Evolutionary conservation across 768 basidiomycete genomes (phyloP).

Genomic region (Boletus edulis): DNA sequence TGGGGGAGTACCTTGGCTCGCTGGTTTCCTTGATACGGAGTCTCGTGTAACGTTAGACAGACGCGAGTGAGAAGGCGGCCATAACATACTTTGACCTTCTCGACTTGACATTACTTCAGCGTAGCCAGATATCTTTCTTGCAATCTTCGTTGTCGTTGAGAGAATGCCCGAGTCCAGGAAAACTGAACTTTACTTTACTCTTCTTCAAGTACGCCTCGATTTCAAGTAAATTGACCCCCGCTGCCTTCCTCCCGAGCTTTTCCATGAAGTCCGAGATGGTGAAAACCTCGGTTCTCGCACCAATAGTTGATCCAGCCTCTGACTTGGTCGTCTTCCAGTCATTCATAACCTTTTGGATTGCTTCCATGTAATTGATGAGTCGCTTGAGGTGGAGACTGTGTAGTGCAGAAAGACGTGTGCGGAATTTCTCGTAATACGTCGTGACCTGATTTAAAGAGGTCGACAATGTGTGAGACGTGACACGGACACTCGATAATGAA

Average conservation of each 20-base stretch:
- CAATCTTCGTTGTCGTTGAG: conserved; percentile 42
- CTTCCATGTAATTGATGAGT: conserved; percentile 68
- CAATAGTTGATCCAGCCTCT: conserved; percentile 8
- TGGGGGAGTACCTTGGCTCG: conserved; percentile 58
- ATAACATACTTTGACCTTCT: conserved; percentile 29
- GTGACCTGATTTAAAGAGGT: conserved; percentile 73
- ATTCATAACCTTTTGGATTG: conserved; percentile 56
- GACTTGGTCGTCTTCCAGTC: conserved; percentile 44
- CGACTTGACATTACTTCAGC: conserved; percentile 57
- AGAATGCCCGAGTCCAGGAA: neutral
- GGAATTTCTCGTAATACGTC: conserved; percentile 75
- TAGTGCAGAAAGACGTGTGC: conserved; percentile 63
- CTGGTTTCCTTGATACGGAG: neutral
- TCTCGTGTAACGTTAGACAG: conserved; percentile 7
- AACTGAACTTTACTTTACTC: conserved; percentile 72
- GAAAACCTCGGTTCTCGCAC: conserved; percentile 56
- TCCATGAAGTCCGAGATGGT: conserved; percentile 64
- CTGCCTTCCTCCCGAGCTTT: conserved; percentile 62
- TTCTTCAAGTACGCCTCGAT: conserved; percentile 75
- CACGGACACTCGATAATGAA: conserved; percentile 71
- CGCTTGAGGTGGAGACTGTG: conserved; percentile 83
- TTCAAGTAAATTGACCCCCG: conserved; percentile 80
- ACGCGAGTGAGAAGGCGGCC: neutral
- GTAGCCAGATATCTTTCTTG: conserved; percentile 84
- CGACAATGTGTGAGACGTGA: conserved; percentile 55